A percentile compares a stretch with the other conserved stretches of the same genome.
These are phyloP conservation scores for Herpetomonas muscarum DNA, from an alignment of 208 protist genomes.

Conservation along the genomic window DNA sequence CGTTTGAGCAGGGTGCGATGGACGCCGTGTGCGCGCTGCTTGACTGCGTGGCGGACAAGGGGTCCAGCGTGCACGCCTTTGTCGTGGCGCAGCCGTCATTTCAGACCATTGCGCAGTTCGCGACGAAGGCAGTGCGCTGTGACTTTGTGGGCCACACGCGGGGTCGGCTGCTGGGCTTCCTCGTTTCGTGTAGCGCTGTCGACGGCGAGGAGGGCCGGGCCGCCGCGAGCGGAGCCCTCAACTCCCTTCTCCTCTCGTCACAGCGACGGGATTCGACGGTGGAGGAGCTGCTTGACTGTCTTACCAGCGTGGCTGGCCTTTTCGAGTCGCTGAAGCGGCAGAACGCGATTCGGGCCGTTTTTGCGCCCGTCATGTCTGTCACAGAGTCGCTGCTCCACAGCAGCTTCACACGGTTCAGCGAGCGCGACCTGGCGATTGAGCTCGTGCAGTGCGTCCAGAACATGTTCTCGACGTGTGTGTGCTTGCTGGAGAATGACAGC, in stretches of 20 bases:
- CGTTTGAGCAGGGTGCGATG: slow-evolving; percentile 55
- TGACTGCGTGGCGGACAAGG: slow-evolving; percentile 43
- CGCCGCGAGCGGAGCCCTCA: neutral
- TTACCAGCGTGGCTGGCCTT: slow-evolving; percentile 33
- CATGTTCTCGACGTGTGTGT: slow-evolving; percentile 44
- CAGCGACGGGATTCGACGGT: slow-evolving; percentile 11
- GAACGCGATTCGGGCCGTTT: slow-evolving; percentile 29
- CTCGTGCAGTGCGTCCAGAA: slow-evolving; percentile 29
- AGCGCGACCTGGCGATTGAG: slow-evolving; percentile 35
- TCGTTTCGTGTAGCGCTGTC: slow-evolving; percentile 13
- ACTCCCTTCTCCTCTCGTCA: slow-evolving; percentile 1
- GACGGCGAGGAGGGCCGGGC: no score
- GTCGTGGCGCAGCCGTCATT: slow-evolving; percentile 14
- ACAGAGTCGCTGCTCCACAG: slow-evolving; percentile 24
- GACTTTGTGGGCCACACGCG: slow-evolving; percentile 29
- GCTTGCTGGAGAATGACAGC: slow-evolving; percentile 30
- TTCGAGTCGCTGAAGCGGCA: slow-evolving; percentile 42
- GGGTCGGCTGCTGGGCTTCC: slow-evolving; percentile 42
- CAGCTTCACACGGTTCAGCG: slow-evolving; percentile 22
- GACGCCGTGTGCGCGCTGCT: slow-evolving; percentile 49
- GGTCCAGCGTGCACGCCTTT: slow-evolving; percentile 17
- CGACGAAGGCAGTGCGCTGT: slow-evolving; percentile 9
- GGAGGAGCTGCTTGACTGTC: slow-evolving; percentile 27
- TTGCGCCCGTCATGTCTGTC: slow-evolving; percentile 18
- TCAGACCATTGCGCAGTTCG: slow-evolving; percentile 4